Base-by-base conservation (phyloP, 371 early-diverging fungal species). In the Catenaria anguillulae region DNA sequence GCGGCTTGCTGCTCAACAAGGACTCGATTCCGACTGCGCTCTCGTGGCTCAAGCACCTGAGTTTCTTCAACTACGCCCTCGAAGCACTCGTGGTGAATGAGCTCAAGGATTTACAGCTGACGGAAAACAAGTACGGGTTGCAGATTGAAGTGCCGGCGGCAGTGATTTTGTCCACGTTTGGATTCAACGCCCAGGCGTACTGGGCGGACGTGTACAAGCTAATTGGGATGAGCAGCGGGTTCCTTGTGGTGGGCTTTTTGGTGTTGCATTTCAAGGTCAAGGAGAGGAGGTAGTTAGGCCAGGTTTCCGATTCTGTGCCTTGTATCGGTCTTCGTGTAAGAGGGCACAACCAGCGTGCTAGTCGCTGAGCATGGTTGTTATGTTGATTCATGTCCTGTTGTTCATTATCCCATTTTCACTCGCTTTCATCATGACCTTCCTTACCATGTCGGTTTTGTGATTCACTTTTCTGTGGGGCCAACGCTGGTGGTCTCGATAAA, bases 41-140 rank as follows among this genome's bases (percentile, higher is more conserved):
- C 31, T 73, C 81, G 23, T 89, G 89, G 81, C 71, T 93, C 21
- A 84, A 88, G 63, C 80, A 87, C 58, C 60, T 89, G 4, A 87
- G 88, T 0, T 86, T 90, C 66, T 95, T 92, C 69, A 88, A 90
- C 62, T 85, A 85, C 73, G 91, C 90, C 1, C 78, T 90, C 50
- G 96, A 95, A 66, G 89, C 92, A 0, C 69, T 92, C 58, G 73
- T 89, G 3, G 90, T 90, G 52, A 93, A 91, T 66, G 93, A 92
- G 68, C 72, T 92, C 60, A 71, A 82, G 0, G 82, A 84, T 36
- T 65, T 92, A 12, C 85, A 84, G 60, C 71, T 95, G 42, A 77
- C 79, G 17, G 92, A 91, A 58, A 82, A 84, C 56, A 78, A 89
- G 46, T 85, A 81, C 68, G 91, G 92, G 1, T 70, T 90, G 1